Evolutionary conservation across 2,329 filamentous ascomycete genomes (phyloP).

Genomic region (Curvularia eragrostidis): DNA sequence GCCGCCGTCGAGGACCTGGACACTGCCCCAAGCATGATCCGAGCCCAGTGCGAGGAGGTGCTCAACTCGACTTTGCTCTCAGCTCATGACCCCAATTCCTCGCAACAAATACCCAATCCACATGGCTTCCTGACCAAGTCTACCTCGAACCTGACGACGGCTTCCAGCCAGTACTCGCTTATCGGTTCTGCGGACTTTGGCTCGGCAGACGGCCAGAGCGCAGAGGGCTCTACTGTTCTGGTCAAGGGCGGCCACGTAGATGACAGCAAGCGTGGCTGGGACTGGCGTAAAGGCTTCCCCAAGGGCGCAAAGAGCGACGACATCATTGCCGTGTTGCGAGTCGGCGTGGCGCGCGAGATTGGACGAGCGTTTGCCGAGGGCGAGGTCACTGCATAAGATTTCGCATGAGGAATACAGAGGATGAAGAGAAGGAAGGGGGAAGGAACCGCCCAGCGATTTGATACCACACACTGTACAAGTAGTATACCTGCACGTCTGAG

Average conservation of each 20-base stretch:
- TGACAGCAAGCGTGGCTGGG: conserved; percentile 69
- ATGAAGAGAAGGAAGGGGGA: too few relatives aligned
- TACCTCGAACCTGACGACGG: conserved; percentile 60
- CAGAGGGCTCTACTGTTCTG: conserved; percentile 58
- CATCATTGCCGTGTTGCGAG: conserved; percentile 73
- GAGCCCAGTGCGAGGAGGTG: conserved; percentile 77
- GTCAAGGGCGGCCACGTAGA: conserved; percentile 39
- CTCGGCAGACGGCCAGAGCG: conserved; percentile 46
- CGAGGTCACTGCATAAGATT: conserved; percentile 56
- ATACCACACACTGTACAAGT: conserved; percentile 9
- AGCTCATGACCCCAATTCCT: conserved; percentile 57
- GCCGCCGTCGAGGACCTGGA: conserved; percentile 81
- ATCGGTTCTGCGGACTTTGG: conserved; percentile 76
- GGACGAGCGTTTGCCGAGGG: conserved; percentile 72
- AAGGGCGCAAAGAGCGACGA: conserved; percentile 69
- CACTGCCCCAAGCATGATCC: conserved; percentile 75
- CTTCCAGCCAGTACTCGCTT: conserved; percentile 69
- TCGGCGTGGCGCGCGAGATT: conserved; percentile 77
- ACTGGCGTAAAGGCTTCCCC: conserved; percentile 68
- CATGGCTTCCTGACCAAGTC: conserved; percentile 62
- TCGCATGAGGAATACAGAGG: too few relatives aligned
- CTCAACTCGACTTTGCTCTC: conserved; percentile 77
- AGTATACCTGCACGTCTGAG: neutral
- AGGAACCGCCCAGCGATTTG: neutral
- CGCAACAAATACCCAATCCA: conserved; percentile 26